Percentiles rank a stretch among this genome's conserved stretches.
Conservation (phyloP, 139 green algal species). For the Tetraselmis striata region DNA sequence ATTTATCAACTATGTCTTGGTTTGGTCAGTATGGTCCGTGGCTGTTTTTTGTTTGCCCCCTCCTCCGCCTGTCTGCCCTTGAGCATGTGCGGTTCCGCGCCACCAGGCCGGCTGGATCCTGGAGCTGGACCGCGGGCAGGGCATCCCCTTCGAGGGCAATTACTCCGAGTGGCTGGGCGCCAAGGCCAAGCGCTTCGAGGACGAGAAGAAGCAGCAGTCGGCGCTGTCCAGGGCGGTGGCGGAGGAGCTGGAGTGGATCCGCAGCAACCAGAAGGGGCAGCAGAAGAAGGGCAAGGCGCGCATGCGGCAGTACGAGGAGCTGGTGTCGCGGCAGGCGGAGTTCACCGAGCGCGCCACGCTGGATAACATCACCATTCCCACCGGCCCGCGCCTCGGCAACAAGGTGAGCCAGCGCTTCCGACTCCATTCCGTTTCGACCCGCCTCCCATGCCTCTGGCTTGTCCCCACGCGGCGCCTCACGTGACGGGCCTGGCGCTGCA, state of each 20-base stretch:
- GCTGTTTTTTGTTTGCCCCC: no score
- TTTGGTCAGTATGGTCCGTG: conserved; percentile 59
- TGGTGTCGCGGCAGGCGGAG: conserved; percentile 33
- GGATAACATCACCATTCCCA: conserved; percentile 71
- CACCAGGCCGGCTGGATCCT: conserved; percentile 62
- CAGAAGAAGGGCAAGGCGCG: conserved; percentile 77
- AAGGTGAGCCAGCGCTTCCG: no score
- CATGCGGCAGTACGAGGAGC: conserved; percentile 63
- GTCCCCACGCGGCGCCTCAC: no score
- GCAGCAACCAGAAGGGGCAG: conserved; percentile 64
- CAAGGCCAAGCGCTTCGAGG: conserved; percentile 51
- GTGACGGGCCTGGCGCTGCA: no score
- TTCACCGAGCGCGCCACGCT: conserved; percentile 31
- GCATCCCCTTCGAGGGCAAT: conserved; percentile 81
- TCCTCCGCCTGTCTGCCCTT: no score
- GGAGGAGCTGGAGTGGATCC: conserved; percentile 61
- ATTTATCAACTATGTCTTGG: no score
- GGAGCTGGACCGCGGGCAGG: conserved; percentile 64
- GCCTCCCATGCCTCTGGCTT: no score
- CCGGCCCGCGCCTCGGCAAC: conserved; percentile 55
- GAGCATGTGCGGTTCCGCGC: no score
- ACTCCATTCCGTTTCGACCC: no score
- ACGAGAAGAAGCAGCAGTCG: conserved; percentile 40
- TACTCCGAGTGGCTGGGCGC: conserved; percentile 60
- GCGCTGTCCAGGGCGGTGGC: conserved; percentile 40